Conservation (phyloP, 2,329 filamentous ascomycete genomes). For the Fusarium mundagurra region DNA sequence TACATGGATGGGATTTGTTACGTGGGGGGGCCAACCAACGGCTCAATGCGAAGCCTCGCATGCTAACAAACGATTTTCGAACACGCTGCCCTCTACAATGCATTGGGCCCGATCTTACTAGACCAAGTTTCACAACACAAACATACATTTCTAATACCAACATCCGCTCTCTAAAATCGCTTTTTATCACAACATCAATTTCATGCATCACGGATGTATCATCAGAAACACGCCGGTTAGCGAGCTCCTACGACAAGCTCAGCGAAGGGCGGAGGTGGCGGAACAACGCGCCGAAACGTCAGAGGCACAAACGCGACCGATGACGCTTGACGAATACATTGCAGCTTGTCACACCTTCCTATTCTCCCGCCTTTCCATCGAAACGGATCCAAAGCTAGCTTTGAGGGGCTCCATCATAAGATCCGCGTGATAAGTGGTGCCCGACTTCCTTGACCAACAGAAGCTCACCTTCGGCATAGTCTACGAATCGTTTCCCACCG, state of each 20-base stretch:
- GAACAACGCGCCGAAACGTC: background rate
- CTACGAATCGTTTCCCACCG: background rate
- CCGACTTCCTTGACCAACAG: background rate
- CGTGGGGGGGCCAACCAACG: no score
- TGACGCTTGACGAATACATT: background rate
- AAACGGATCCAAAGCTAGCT: background rate
- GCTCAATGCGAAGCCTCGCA: no score
- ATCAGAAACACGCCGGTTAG: background rate
- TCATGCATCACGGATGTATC: background rate
- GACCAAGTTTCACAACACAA: slow-evolving; percentile 68
- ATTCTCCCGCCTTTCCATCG: background rate
- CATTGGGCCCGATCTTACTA: slow-evolving; percentile 55
- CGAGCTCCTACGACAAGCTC: background rate
- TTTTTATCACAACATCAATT: background rate
- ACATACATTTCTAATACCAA: background rate
- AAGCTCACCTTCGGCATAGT: background rate
- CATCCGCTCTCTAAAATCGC: background rate
- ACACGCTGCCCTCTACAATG: slow-evolving; percentile 51
- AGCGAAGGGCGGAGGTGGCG: background rate
- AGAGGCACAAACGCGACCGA: background rate
- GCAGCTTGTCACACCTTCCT: background rate
- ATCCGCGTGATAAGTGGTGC: background rate
- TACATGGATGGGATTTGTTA: no score
- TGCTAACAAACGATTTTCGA: slow-evolving; percentile 48
- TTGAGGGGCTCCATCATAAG: background rate